Base-by-base conservation (phyloP, 768 basidiomycete genomes). In the Infundibulicybe gibba region DNA sequence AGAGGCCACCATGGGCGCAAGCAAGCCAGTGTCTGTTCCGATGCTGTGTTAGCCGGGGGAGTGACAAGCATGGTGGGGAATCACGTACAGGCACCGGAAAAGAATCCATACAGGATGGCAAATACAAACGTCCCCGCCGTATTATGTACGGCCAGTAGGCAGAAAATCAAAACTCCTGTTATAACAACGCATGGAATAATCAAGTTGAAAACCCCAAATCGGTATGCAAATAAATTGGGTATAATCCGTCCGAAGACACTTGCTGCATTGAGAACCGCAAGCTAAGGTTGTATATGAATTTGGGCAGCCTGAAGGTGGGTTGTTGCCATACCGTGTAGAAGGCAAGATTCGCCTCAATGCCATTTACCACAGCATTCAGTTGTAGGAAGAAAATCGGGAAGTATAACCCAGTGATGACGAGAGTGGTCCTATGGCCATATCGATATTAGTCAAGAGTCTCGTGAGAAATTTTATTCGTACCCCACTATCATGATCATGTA, bases 341-440 rank as follows among this genome's bases (percentile, higher is more conserved):
- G 0, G 81, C 76, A 4, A 83, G 63, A n/a, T 58, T 62, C 8
- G 68, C 57, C 13, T 64, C 58, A 33, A 78, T 65, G 1, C 74
- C 72, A 45, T 77, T 77, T 41, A 67, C 61, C 21, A 76, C 64
- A 1, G 80, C 69, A 47, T 77, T 72, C 11, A 82, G 58, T 51
- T 84, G 82, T 6, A 83, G 53, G 55, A 77, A 83, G 60, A 79
- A 82, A 14, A 79, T 63, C 0, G 80, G 79, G 40, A 69, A 77
- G 49, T 69, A 79, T 30, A 77, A 54, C 2, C 72, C 75, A 1
- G 58, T 51, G 5, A 69, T 55, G 13, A 68, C 64, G 35, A 65
- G 53, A 10, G 66, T 51, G 10, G 68, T 66, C 25, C 70, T 73
- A 44, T 41, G 40, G 30, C 17, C 17, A 10, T 3, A n/a, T 49